A percentile compares a stretch with the other conserved stretches of the same genome.
These are phyloP conservation scores for Taphrina pruni DNA, from an alignment of 1,139 yeast species.

Conservation along the genomic window DNA sequence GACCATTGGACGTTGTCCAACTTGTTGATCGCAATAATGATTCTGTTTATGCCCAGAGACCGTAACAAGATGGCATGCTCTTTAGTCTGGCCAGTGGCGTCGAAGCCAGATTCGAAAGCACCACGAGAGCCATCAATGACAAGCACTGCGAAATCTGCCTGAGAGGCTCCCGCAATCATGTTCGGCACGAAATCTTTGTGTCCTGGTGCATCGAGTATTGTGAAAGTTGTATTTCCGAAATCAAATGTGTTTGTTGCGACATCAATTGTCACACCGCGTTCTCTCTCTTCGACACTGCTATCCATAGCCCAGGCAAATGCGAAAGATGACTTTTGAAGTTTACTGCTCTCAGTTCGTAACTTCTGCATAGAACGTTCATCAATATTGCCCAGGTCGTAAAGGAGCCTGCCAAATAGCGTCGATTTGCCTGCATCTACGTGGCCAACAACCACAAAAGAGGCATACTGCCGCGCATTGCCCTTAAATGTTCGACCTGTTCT, in stretches of 20 bases:
- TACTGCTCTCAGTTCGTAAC: slow-evolving; percentile 77
- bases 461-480: slow-evolving; percentile 46
- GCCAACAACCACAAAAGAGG: slow-evolving; percentile 83
- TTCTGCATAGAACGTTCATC: slow-evolving; percentile 78
- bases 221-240: slow-evolving; percentile 67
- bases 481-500: slow-evolving; percentile 55
- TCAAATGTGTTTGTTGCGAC: slow-evolving; percentile 84
- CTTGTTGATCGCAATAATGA: slow-evolving; percentile 84
- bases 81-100: slow-evolving; percentile 87
- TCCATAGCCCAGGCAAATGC: slow-evolving; percentile 98
- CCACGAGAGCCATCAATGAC: slow-evolving; percentile 80
- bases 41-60: slow-evolving; percentile 75
- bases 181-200: slow-evolving; percentile 98
- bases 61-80: slow-evolving; percentile 88
- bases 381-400: slow-evolving; percentile 81
- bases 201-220: slow-evolving; percentile 97
- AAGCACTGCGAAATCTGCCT: slow-evolving; percentile 71
- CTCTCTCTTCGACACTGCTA: slow-evolving; percentile 87
- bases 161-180: slow-evolving; percentile 96
- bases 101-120: slow-evolving; percentile 89
- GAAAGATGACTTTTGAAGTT: slow-evolving; percentile 87
- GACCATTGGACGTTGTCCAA: slow-evolving; percentile 80
- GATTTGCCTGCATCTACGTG: slow-evolving; percentile 99
- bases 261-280: slow-evolving; percentile 87
- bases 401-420: slow-evolving; percentile 86